phyloP scores from a whole-genome alignment of 116 monocot species.

The Zostera marina region DNA sequence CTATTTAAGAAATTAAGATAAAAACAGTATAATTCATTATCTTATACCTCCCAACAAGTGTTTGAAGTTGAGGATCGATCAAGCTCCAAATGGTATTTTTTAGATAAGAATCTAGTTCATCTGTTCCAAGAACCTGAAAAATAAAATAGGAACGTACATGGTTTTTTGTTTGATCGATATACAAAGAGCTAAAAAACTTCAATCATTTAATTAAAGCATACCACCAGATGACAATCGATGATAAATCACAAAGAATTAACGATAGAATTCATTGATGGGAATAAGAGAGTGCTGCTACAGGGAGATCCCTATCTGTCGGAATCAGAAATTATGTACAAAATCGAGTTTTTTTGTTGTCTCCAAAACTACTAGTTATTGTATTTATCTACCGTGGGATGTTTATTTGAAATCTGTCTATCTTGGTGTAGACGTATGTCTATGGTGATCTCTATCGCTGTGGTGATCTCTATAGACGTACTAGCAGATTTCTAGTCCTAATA shows the following conservation, averaged over 20 bases:
- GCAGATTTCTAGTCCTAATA: conserved; percentile 79
- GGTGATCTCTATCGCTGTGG: conserved; percentile 96
- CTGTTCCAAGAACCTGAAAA: conserved; percentile 78
- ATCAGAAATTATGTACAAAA: no score
- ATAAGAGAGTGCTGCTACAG: no score
- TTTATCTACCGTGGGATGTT: not conserved
- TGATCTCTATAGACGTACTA: no score
- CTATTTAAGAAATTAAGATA: not conserved
- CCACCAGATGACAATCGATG: no score
- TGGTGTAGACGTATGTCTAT: conserved; percentile 89
- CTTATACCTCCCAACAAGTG: conserved; percentile 75
- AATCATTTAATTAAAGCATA: not conserved
- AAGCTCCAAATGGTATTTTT: conserved; percentile 74
- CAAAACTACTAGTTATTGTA: not conserved
- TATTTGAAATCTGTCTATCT: not conserved
- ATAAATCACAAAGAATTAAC: no score
- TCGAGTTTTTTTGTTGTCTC: conserved; percentile 29
- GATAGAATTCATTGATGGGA: conserved; percentile 72
- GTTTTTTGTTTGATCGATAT: not conserved
- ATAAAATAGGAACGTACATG: not conserved
- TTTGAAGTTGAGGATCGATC: conserved; percentile 82
- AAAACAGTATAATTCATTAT: not conserved
- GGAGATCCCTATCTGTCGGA: no score
- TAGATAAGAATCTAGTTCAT: conserved; percentile 64
- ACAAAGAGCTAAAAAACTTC: not conserved